Base-by-base conservation (phyloP, 2,329 filamentous ascomycete genomes). In the Sporothrix inflata region DNA sequence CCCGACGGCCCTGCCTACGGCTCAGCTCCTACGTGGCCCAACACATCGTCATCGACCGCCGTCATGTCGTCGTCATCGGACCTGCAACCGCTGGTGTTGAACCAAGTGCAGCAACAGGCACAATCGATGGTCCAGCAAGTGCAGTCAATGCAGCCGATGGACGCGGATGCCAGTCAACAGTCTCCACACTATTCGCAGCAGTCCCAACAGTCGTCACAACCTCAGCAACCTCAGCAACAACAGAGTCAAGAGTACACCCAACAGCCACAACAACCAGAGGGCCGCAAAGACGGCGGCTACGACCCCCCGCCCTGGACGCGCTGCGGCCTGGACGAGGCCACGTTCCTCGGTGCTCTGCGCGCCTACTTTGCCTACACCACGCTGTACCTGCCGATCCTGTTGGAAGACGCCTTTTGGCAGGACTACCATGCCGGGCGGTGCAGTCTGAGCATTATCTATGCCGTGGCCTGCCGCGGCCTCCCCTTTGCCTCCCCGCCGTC, bases 361-460 rank as follows among this genome's bases (percentile, higher is more conserved):
- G 75, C 69, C 14, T 78, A 78, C 74, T 78, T 78, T 71, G 68
- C 74, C 6, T 75, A 74, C 60, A 73, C 75, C 12, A 73, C 75
- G 7, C 71, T 74, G 16, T 74, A 71, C 30, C 73, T 78, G 49
- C 77, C 77, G 2, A 74, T 78, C 12, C 40, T 77, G 21, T 63
- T 74, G 14, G 75, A 75, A 34, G 76, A 78, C 51, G 75, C 76
- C 24, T 78, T 78, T 45, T 77, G 75, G 76, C 61, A 74, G 55
- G 77, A 78, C 73, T 77, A 76, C 55, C 63, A 74, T 21, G 71
- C 66, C 5, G 71, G 72, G 8, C 57, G 66, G 19, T 76, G 74
- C 72, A 78, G 77, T 60, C 69, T 63, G 11, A 72, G 74, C n/a
- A 72, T 78, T 11, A 65, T 75, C 3, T 77, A 63, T 55, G 77